phyloP scores from a whole-genome alignment of 2,329 filamentous ascomycete species.

The Penicillium freii region DNA sequence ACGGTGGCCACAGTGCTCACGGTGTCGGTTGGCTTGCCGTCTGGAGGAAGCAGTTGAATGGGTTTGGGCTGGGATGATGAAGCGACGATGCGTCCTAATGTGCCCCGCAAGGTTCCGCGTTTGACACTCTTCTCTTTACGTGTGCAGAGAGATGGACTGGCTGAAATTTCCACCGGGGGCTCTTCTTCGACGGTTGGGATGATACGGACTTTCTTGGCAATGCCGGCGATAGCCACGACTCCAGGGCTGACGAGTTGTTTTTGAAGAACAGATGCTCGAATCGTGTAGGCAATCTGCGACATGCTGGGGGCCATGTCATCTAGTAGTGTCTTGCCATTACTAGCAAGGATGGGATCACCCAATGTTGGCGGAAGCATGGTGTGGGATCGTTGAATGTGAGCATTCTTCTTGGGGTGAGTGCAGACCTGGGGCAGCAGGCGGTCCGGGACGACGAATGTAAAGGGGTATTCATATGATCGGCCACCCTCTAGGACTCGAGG shows the following conservation, averaged over 20 bases:
- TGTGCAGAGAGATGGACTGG: slow-evolving; percentile 50
- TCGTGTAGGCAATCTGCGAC: slow-evolving; percentile 58
- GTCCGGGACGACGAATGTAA: slow-evolving; percentile 62
- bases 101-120: slow-evolving; percentile 59
- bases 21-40: slow-evolving; percentile 36
- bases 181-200: slow-evolving; percentile 59
- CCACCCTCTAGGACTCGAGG: slow-evolving; percentile 56
- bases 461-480: slow-evolving; percentile 58
- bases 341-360: slow-evolving; percentile 56
- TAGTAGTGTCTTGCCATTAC: slow-evolving; percentile 50
- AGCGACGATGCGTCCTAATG: slow-evolving; percentile 57
- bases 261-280: slow-evolving; percentile 51
- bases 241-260: slow-evolving; percentile 36
- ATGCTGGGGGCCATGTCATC: slow-evolving; percentile 65
- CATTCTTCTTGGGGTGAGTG: slow-evolving; percentile 52
- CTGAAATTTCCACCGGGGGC: slow-evolving; percentile 55
- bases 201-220: slow-evolving; percentile 57
- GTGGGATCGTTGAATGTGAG: slow-evolving; percentile 56
- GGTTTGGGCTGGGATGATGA: slow-evolving; percentile 59
- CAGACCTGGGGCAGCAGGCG: slow-evolving; percentile 61
- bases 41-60: slow-evolving; percentile 49
- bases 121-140: slow-evolving; percentile 60
- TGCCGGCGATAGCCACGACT: slow-evolving; percentile 49
- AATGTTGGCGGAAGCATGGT: slow-evolving; percentile 60
- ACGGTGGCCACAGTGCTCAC: slow-evolving; percentile 57